Evolutionary conservation across 2,329 filamentous ascomycete genomes (phyloP).

Genomic region (Sarocladium oryzae): DNA sequence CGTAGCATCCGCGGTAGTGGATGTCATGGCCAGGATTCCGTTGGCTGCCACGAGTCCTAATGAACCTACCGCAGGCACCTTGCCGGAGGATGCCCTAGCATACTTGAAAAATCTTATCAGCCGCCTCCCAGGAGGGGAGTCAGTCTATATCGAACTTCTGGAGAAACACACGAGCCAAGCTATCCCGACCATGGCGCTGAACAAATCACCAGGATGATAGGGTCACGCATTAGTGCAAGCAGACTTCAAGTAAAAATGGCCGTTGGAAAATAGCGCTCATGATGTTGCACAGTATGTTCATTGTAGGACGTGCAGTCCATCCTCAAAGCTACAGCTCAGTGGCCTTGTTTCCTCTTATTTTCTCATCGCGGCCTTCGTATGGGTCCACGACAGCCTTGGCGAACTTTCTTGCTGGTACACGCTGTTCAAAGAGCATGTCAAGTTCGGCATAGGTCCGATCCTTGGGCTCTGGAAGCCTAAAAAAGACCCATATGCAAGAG

Average conservation of each 20-base stretch:
- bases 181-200: slow-evolving; percentile 19
- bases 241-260: no score
- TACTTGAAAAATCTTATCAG: slow-evolving; percentile 31
- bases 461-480: slow-evolving; percentile 47
- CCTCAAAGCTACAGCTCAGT: background rate
- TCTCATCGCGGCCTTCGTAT: slow-evolving; percentile 6
- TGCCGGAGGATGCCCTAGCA: slow-evolving; percentile 29
- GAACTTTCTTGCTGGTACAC: slow-evolving; percentile 33
- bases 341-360: background rate
- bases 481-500: slow-evolving; percentile 42
- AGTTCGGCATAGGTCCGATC: slow-evolving; percentile 39
- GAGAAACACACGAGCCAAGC: slow-evolving; percentile 33
- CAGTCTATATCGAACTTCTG: slow-evolving; percentile 31
- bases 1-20: slow-evolving; percentile 36
- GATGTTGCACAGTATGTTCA: background rate
- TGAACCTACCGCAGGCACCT: slow-evolving; percentile 17
- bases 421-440: slow-evolving; percentile 34
- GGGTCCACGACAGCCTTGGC: slow-evolving; percentile 20
- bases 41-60: slow-evolving; percentile 20
- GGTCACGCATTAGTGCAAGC: no score
- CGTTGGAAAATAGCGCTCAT: background rate
- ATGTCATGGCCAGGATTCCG: slow-evolving; percentile 37
- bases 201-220: slow-evolving; percentile 1
- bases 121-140: slow-evolving; percentile 29
- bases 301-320: no score